Conservation (phyloP, 768 basidiomycete species). For the Russula ochroleuca region DNA sequence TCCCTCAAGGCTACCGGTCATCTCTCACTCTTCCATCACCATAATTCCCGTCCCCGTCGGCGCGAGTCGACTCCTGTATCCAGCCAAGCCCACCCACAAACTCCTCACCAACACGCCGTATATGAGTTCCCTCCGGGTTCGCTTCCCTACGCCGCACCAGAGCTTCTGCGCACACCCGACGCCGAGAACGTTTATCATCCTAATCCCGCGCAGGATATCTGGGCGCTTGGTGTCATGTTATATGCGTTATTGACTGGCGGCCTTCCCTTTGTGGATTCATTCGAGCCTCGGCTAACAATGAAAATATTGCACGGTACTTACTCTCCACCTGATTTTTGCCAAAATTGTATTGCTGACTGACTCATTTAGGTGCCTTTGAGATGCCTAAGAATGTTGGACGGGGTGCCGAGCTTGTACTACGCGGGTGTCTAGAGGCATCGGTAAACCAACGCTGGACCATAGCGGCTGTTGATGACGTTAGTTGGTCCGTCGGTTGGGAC, state of each 20-base stretch:
- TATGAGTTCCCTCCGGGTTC: constrained; percentile 70
- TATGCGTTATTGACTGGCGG: constrained; percentile 78
- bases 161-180: constrained; percentile 65
- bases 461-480: constrained; percentile 69
- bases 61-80: constrained; percentile 45
- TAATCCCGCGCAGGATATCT: constrained; percentile 84
- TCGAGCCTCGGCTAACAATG: constrained; percentile 87
- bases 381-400: constrained; percentile 53
- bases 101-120: constrained; percentile 34
- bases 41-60: constrained; percentile 45
- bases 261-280: constrained; percentile 86
- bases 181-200: constrained; percentile 39
- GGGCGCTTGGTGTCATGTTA: constrained; percentile 91
- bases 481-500: constrained; percentile 76
- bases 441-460: constrained; percentile 72
- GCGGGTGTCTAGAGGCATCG: constrained; percentile 72
- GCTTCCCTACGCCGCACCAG: constrained; percentile 86
- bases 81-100: constrained; percentile 27
- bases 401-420: constrained; percentile 63
- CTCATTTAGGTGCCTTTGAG: constrained; percentile 54
- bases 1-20: constrained; percentile 29
- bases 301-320: constrained; percentile 80
- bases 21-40: constrained; percentile 37
- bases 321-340: constrained; percentile 28
- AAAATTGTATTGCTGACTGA: constrained; percentile 23